Evolutionary conservation across 2,329 filamentous ascomycete genomes (phyloP), one percentile per base, ranked within the genome.

Genomic region (Pseudogymnoascus sp.): DNA sequence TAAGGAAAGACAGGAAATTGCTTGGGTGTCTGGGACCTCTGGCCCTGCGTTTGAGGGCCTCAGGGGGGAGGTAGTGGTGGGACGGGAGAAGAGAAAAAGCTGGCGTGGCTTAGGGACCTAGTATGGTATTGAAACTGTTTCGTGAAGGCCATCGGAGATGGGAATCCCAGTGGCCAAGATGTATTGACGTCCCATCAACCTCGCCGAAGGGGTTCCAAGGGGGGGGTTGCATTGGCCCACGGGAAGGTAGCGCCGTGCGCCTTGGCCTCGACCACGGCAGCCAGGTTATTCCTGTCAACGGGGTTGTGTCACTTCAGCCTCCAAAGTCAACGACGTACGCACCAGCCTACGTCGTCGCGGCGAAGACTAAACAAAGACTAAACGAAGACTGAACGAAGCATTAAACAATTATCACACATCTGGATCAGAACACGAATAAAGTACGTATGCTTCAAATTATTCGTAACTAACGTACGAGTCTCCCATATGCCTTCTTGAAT

Each of bases 61-160:
- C 37, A 62, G 42, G 33, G 42, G 38, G 33, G n/a, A 21, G 17
- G 2, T 19, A 53, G 46, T 53, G 46, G 46, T 53, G 35, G 60
- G 33, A 38, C 40, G 59, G 33, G 23, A 61, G 35, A 46, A 61
- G 37, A 33, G 11, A 19, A 44, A 42, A 44, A 29, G 60, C 37
- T 44, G 60, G 35, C 60, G 42, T 61, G 42, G 59, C 33, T 40
- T 60, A 7, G 59, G 59, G 59, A 40, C 59, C 31, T 60, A 40
- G 33, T 40, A 23, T 60, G 33, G 37, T 60, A 37, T 40, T 40
- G 60, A 61, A 61, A 44, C 60, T 61, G 46, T 53, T 53, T 53
- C 46, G 46, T 53, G 46, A 53, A 53, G 46, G 46, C 26, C 26
- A 31, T 53, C 46, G 26, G 46, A 53, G 11, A 53, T 53, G 46